These are phyloP conservation scores for Sporothrix brasiliensis DNA, from an alignment of 2,329 filamentous ascomycete genomes.

Conservation along the genomic window DNA sequence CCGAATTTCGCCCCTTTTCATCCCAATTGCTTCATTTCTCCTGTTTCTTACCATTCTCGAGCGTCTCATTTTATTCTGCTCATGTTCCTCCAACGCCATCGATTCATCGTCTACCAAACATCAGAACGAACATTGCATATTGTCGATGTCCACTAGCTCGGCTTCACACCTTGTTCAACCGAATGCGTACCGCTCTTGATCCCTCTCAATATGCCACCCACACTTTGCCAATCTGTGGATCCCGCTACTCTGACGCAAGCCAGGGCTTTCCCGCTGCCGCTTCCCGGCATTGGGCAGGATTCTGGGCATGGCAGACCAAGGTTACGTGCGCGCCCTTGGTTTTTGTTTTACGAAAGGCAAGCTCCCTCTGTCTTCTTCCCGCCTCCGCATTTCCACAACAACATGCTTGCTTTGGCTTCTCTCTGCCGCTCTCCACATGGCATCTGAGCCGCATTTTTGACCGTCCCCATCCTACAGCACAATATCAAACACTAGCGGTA, in stretches of 20 bases:
- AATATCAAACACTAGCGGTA: background rate
- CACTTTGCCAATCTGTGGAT: slow-evolving; percentile 28
- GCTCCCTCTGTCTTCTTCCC: background rate
- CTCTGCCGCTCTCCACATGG: slow-evolving; percentile 25
- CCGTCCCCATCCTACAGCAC: background rate
- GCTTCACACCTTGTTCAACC: slow-evolving; percentile 27
- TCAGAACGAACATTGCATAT: slow-evolving; percentile 3
- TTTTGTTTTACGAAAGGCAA: background rate
- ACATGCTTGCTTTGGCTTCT: background rate
- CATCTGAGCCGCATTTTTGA: slow-evolving; percentile 8
- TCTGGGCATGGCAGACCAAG: background rate
- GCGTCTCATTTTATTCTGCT: background rate
- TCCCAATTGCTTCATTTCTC: slow-evolving; percentile 16
- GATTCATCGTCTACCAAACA: slow-evolving; percentile 11
- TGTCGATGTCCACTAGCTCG: slow-evolving; percentile 12
- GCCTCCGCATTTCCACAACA: slow-evolving; percentile 22
- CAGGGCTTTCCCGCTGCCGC: slow-evolving; percentile 24
- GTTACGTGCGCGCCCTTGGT: background rate
- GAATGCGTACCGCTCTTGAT: slow-evolving; percentile 25
- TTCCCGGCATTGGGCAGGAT: slow-evolving; percentile 14
- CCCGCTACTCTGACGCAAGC: slow-evolving; percentile 27
- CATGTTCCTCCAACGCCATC: background rate
- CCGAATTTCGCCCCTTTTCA: background rate
- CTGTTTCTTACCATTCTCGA: background rate
- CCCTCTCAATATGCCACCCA: slow-evolving; percentile 27